Conservation (phyloP, 1,284 basidiomycete species). For the Coriolopsis trogii region DNA sequence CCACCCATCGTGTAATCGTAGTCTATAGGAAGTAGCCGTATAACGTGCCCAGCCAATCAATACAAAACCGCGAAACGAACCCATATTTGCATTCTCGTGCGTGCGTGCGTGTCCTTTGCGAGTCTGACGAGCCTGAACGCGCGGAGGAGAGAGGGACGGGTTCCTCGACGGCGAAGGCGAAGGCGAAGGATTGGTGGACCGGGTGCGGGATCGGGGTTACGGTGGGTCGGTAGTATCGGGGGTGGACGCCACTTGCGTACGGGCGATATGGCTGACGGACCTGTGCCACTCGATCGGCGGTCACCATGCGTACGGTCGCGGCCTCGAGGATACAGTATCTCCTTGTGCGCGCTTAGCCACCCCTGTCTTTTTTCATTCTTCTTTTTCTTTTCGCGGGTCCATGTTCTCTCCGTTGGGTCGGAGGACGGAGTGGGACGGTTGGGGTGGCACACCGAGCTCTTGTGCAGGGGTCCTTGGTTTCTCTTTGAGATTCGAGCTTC, state of each 20-base stretch:
- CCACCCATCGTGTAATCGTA: constrained; percentile 29
- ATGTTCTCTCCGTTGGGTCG: too few relatives aligned
- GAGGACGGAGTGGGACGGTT: too few relatives aligned
- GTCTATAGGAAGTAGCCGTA: constrained; percentile 32
- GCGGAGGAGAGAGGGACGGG: not conserved
- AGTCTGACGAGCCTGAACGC: not conserved
- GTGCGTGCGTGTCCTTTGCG: not conserved
- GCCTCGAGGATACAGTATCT: too few relatives aligned
- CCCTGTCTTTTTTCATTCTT: too few relatives aligned
- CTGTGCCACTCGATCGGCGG: constrained; percentile 3
- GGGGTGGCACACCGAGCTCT: too few relatives aligned
- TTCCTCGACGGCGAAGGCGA: not conserved
- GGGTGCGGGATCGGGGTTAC: not conserved
- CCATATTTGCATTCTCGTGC: too few relatives aligned
- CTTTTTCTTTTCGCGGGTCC: too few relatives aligned
- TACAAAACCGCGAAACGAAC: constrained; percentile 23
- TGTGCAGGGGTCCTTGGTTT: too few relatives aligned
- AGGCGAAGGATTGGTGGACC: too few relatives aligned
- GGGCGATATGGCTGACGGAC: not conserved
- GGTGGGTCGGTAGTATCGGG: not conserved
- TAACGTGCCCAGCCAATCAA: constrained; percentile 27
- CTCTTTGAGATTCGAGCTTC: too few relatives aligned
- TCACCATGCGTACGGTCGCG: too few relatives aligned
- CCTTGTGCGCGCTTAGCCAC: too few relatives aligned
- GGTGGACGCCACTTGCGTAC: constrained; percentile 13